These are phyloP conservation scores for Pelargonium exstipulatum DNA, from an alignment of 441 rosid species.

Conservation along the genomic window DNA sequence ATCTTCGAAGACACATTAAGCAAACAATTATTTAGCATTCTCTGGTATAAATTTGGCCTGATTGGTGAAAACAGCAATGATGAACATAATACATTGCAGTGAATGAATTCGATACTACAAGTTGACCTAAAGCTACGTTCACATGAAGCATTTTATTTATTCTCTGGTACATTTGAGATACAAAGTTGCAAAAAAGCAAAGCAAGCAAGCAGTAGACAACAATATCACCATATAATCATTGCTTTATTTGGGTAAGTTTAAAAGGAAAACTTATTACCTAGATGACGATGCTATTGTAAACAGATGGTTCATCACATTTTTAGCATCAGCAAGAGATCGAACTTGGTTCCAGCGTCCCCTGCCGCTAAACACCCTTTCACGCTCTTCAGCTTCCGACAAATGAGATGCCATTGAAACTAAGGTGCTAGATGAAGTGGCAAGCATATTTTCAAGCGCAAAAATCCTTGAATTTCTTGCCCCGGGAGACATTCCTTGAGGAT, in stretches of 20 bases:
- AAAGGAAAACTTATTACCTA: slow-evolving; percentile 40
- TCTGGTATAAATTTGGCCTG: neutral
- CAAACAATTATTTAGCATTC: neutral
- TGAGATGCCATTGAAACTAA: slow-evolving; percentile 97
- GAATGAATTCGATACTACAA: neutral
- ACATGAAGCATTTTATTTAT: neutral
- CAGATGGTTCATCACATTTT: slow-evolving; percentile 72
- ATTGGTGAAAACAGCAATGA: neutral
- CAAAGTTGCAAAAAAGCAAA: neutral
- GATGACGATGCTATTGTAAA: slow-evolving; percentile 84
- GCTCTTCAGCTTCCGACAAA: slow-evolving; percentile 94
- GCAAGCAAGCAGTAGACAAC: neutral
- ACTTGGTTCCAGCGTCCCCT: slow-evolving; percentile 98
- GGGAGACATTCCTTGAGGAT: slow-evolving; percentile 68
- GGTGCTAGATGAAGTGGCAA: slow-evolving; percentile 74
- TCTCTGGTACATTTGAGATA: neutral
- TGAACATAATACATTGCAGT: neutral
- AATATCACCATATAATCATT: neutral
- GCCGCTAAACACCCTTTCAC: slow-evolving; percentile 77
- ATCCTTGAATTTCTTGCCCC: slow-evolving; percentile 95
- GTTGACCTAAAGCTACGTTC: neutral
- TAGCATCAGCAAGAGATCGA: slow-evolving; percentile 81
- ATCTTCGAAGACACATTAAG: slow-evolving; percentile 38
- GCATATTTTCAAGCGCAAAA: slow-evolving; percentile 96
- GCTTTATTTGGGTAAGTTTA: neutral